Evolutionary conservation across 345 rosid species (phyloP), one percentile per base, ranked within the genome.

Genomic region (Murraya paniculata): DNA sequence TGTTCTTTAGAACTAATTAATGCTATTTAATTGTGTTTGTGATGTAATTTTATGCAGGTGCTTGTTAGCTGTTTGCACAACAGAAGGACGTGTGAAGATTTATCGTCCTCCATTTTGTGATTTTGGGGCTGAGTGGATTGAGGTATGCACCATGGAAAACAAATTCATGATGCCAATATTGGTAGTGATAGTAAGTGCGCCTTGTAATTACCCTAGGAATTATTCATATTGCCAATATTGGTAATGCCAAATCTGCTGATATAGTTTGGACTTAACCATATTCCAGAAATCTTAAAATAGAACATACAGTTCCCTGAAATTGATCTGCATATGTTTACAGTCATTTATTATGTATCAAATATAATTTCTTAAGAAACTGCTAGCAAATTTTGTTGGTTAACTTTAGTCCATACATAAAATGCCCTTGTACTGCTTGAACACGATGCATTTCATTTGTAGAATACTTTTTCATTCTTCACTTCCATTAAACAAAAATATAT

Each of bases 71-170:
- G 86, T 94, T 77, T 96, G 97, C 86, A 83, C 98, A 21, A 77
- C 89, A 1, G 98, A 91, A 81, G 98, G 99, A 67, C 85, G 84
- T 71, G 91, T 94, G 70, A 96, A 94, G 88, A 79, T 96, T 81
- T 96, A 91, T 79, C 90, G 93, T 58, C 88, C 93, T 69, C 98
- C 99, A 11, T 89, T 79, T 86, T 83, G 84, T 79, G 98, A 94
- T 82, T 95, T 91, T 79, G 86, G 86, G 84, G 88, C 99, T 72
- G 97, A 96, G 80, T 96, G 99, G 99, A 80, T 96, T 77, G 98
- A 89, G 97, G 98, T 96, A 80, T 69, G 86, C 57, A 41, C 70
- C 55, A n/a, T 21, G 78, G 55, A 56, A 56, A 71, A 36, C 45
- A 30, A 45, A 48, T 48, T 39, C 41, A 64, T 64, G 68, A 64